Base-by-base conservation (phyloP, 768 basidiomycete genomes). In the Dacryopinax spathularia region DNA sequence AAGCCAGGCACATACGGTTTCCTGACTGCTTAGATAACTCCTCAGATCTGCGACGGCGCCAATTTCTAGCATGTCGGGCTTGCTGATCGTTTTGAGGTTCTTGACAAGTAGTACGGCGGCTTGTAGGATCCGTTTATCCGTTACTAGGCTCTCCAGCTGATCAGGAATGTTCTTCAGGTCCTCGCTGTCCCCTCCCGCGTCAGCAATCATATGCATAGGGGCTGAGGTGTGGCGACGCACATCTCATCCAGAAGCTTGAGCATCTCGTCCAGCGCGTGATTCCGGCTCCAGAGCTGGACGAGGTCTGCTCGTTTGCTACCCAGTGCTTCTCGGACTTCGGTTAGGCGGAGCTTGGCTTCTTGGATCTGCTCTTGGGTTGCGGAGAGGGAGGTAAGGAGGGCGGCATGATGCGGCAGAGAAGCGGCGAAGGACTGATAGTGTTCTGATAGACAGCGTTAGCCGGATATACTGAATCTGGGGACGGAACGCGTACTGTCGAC, bases 241-340 rank as follows among this genome's bases (percentile, higher is more conserved):
- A 98, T 95, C 71, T 91, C 88, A 72, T 97, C 93, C 66, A 99
- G 72, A n/a, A 97, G 80, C 43, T 84, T 84, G 70, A 94, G 81
- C 92, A 98, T 98, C 73, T 98, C 96, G 70, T 95, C 89, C 20
- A 98, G 75, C n/a, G 83, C 87, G 70, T 94, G 89, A 62, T 89
- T 88, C 69, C 94, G 80, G 34, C 86, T 81, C 87, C 91, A 93
- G 29, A 98, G 78, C 70, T 90, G 92, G 48, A 86, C 91, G 33
- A 95, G 84, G 71, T 94, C 96, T 2, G 89, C 85, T 48, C 91
- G 83, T 72, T 90, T 91, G 68, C 78, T 86, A 18, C 89, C 87
- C 15, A 91, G 75, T 0, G 82, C 79, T 63, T 91, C 90, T 68
- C 89, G 91, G 1, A 87, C 81, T 71, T 92, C 91, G 48, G 84